Conservation (phyloP, 2,329 filamentous ascomycete genomes). For the Diplodia scrobiculata region DNA sequence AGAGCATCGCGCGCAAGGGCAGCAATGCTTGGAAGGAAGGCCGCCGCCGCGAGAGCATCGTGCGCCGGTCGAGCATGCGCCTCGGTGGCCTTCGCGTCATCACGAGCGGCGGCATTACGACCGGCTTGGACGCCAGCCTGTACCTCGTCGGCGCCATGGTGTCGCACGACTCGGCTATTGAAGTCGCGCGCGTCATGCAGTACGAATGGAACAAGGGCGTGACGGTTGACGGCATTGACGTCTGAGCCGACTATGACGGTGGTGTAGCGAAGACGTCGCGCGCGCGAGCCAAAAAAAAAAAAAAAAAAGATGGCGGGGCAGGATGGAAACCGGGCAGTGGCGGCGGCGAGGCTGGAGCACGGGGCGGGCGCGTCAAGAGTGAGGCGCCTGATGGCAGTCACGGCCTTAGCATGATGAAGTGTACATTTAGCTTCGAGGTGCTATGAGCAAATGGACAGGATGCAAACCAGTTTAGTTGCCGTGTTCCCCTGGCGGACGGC, state of each 20-base stretch:
- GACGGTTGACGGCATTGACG: constrained; percentile 81
- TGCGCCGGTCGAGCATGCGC: constrained; percentile 73
- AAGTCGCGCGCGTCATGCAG: constrained; percentile 74
- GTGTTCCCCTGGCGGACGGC: constrained; percentile 3
- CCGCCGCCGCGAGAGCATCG: constrained; percentile 75
- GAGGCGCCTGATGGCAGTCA: not conserved
- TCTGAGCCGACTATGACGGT: constrained; percentile 52
- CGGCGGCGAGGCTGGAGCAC: not conserved
- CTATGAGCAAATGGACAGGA: constrained; percentile 20
- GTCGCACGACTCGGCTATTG: constrained; percentile 72
- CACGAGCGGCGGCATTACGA: constrained; percentile 75
- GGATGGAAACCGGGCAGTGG: constrained; percentile 14
- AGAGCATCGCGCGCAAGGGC: constrained; percentile 67
- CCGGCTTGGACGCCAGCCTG: constrained; percentile 79
- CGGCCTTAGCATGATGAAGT: constrained; percentile 10
- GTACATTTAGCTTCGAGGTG: not conserved
- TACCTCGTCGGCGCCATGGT: constrained; percentile 85
- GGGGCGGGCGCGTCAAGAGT: not conserved
- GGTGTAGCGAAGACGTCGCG: not conserved
- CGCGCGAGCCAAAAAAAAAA: constrained; percentile 11
- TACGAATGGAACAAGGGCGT: constrained; percentile 84
- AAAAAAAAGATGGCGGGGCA: constrained; percentile 20
- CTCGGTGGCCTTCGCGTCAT: constrained; percentile 71
- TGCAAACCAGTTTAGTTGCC: constrained; percentile 6
- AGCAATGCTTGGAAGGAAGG: constrained; percentile 79